phyloP scores from a whole-genome alignment of 768 basidiomycete species.

The Fistulinella prunicolor region DNA sequence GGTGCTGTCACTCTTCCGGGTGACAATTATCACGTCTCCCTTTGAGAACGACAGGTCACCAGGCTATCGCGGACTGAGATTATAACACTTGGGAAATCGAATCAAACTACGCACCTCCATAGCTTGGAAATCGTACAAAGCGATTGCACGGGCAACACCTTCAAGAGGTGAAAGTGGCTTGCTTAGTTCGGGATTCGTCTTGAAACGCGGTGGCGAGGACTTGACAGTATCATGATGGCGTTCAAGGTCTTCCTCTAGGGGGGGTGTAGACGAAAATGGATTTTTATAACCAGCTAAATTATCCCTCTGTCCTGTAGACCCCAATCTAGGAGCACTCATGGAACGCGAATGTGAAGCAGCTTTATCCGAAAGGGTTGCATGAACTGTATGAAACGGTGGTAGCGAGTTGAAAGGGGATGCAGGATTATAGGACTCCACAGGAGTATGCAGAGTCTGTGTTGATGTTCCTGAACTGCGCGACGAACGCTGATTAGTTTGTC shows the following conservation, averaged over 20 bases:
- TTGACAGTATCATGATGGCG: slow-evolving; percentile 6
- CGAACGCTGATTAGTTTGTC: slow-evolving; percentile 22
- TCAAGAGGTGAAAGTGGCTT: slow-evolving; percentile 50
- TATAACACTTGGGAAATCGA: neutral
- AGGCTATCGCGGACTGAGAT: slow-evolving; percentile 37
- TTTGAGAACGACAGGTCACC: slow-evolving; percentile 76
- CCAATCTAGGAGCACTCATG: slow-evolving; percentile 28
- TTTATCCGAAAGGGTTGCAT: slow-evolving; percentile 33
- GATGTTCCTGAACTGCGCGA: slow-evolving; percentile 17
- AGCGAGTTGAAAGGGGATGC: slow-evolving; percentile 35
- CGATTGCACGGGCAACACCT: slow-evolving; percentile 70
- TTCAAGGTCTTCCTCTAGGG: slow-evolving; percentile 20
- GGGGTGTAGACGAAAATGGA: slow-evolving; percentile 29
- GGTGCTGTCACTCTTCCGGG: slow-evolving; percentile 63
- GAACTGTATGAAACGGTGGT: slow-evolving; percentile 33
- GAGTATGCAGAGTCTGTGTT: slow-evolving; percentile 4
- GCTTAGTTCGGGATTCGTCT: slow-evolving; percentile 48
- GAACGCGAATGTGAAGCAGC: slow-evolving; percentile 33
- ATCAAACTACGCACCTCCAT: slow-evolving; percentile 50
- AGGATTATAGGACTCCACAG: slow-evolving; percentile 30
- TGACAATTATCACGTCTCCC: slow-evolving; percentile 70
- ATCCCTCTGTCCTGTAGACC: slow-evolving; percentile 8
- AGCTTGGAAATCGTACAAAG: slow-evolving; percentile 70
- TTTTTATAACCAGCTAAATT: slow-evolving; percentile 15
- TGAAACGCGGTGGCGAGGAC: slow-evolving; percentile 34